Percentiles rank a stretch among this genome's conserved stretches.
Conservation (phyloP, 108 stramenopile species). For the Cylindrotheca fusiformis region DNA sequence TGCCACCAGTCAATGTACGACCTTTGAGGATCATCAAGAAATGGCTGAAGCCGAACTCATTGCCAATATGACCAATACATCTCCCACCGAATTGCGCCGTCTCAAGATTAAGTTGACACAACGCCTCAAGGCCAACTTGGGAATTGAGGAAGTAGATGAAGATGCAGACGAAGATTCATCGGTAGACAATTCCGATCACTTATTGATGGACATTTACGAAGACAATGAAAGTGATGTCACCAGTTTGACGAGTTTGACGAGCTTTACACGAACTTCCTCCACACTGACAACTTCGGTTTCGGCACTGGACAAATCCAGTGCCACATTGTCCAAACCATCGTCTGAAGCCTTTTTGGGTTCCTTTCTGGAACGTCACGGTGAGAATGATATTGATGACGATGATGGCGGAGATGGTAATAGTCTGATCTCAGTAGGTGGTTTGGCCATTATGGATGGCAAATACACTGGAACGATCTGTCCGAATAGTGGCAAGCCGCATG, state of each 20-base stretch:
- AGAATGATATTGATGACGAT: background rate
- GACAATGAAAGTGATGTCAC: background rate
- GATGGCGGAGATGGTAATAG: background rate
- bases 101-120: conserved; percentile 1
- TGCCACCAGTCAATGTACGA: conserved; percentile 4
- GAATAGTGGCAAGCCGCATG: conserved; percentile 11
- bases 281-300: background rate
- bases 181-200: background rate
- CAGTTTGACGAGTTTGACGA: background rate
- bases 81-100: background rate
- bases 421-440: background rate
- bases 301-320: background rate
- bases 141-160: background rate
- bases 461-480: conserved; percentile 13
- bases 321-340: background rate
- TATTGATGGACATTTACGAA: background rate
- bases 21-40: conserved; percentile 17
- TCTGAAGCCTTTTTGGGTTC: background rate
- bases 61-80: background rate
- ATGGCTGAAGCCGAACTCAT: conserved; percentile 12
- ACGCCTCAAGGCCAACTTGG: conserved; percentile 6
- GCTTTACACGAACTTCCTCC: background rate
- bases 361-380: background rate
- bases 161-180: background rate
- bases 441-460: conserved; percentile 1